Conservation (phyloP, 1,139 yeast species). For the Saccharomycopsis hybrid region DNA sequence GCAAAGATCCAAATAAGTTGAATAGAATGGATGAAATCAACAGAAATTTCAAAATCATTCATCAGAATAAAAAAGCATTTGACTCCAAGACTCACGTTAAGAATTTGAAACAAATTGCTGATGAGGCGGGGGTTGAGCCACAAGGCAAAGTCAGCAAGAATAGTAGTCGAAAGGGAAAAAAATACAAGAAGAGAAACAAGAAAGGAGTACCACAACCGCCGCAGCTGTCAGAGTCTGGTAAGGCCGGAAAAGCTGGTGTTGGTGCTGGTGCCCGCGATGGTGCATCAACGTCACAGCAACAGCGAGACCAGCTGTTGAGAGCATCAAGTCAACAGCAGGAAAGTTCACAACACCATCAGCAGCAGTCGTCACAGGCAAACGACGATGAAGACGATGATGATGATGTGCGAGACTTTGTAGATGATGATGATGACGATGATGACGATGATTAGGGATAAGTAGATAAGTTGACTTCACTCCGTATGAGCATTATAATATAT, state of each 20-base stretch:
- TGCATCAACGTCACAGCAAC: too few relatives aligned
- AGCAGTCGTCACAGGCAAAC: not conserved
- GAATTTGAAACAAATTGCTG: slow-evolving; percentile 7
- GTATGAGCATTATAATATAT: too few relatives aligned
- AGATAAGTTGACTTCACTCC: too few relatives aligned
- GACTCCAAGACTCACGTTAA: slow-evolving; percentile 12
- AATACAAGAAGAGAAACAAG: slow-evolving; percentile 16
- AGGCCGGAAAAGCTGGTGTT: too few relatives aligned
- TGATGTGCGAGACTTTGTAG: not conserved
- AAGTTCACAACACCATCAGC: not conserved
- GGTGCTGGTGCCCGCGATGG: too few relatives aligned
- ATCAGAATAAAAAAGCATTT: slow-evolving; percentile 16
- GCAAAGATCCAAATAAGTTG: slow-evolving; percentile 16
- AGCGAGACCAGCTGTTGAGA: too few relatives aligned
- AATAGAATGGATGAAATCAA: slow-evolving; percentile 17
- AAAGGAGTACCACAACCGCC: not conserved
- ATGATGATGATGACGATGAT: slow-evolving; percentile 2
- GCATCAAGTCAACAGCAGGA: too few relatives aligned
- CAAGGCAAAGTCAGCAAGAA: slow-evolving; percentile 4
- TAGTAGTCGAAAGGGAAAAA: slow-evolving; percentile 7
- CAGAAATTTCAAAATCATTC: slow-evolving; percentile 16
- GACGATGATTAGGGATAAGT: too few relatives aligned
- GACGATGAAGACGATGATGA: slow-evolving; percentile 3
- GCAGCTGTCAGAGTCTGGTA: too few relatives aligned
- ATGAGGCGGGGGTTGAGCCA: slow-evolving; percentile 3